These are phyloP conservation scores for Oxytropis ochrocephala DNA, from an alignment of 306 rosid genomes.

Conservation along the genomic window DNA sequence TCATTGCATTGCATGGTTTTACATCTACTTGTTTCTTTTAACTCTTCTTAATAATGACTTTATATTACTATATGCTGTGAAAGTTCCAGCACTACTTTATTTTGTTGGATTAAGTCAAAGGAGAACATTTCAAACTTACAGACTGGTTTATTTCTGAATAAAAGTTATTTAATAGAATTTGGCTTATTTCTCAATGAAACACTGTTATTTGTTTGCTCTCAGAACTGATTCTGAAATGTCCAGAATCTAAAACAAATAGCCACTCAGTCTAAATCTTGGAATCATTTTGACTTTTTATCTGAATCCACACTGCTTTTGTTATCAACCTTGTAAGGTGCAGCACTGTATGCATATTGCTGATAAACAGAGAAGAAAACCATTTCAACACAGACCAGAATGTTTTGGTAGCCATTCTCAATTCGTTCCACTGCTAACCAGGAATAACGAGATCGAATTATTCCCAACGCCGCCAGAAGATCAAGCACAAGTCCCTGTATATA, in stretches of 20 bases:
- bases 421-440: slow-evolving; percentile 75
- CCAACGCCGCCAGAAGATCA: slow-evolving; percentile 38
- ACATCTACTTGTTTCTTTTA: too few species aligned
- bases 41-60: too few species aligned
- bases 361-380: slow-evolving; percentile 74
- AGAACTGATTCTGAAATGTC: too few species aligned
- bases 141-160: too few species aligned
- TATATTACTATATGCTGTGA: too few species aligned
- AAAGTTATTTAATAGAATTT: slow-evolving; percentile 6
- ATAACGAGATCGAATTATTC: slow-evolving; percentile 50
- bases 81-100: too few species aligned
- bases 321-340: slow-evolving; percentile 52
- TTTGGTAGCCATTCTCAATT: slow-evolving; percentile 70
- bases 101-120: too few species aligned
- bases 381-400: slow-evolving; percentile 71
- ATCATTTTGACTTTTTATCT: slow-evolving; percentile 34
- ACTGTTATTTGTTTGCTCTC: too few species aligned
- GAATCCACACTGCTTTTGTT: slow-evolving; percentile 20
- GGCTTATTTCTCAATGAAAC: not conserved
- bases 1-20: too few species aligned
- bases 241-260: too few species aligned
- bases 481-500: slow-evolving; percentile 62
- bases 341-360: slow-evolving; percentile 67
- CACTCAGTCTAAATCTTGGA: not conserved
- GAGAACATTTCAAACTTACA: too few species aligned